A percentile compares a stretch with the other conserved stretches of the same genome.
Evolutionary conservation across 2,329 filamentous ascomycete species (phyloP).

Genomic region (Zasmidium citrigriseum): DNA sequence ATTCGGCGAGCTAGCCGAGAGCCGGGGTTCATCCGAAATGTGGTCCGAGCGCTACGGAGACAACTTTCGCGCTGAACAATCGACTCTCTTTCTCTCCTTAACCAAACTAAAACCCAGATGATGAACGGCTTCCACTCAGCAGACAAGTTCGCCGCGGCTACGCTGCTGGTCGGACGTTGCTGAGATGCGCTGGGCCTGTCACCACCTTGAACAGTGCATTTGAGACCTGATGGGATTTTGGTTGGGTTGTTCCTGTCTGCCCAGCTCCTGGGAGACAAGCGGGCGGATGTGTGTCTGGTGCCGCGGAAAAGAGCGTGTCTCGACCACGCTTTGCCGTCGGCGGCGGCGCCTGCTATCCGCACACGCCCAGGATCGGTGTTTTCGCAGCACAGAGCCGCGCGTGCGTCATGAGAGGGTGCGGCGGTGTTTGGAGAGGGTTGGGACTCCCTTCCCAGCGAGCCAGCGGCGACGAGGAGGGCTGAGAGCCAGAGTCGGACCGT

Average conservation of each 20-base stretch:
- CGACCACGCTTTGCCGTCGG: not conserved
- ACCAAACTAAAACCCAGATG: conserved; percentile 79
- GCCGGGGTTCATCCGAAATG: too few relatives aligned
- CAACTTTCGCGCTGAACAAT: too few relatives aligned
- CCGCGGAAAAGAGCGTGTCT: not conserved
- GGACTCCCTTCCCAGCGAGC: not conserved
- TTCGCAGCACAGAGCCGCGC: too few relatives aligned
- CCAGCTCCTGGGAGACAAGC: not conserved
- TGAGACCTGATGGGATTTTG: conserved; percentile 45
- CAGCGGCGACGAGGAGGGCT: not conserved
- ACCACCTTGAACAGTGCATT: conserved; percentile 46
- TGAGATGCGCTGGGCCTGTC: conserved; percentile 48
- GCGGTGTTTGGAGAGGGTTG: not conserved
- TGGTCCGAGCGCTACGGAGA: too few relatives aligned
- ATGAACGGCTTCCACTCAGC: conserved; percentile 67
- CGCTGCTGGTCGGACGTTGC: conserved; percentile 47
- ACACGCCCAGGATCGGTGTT: not conserved
- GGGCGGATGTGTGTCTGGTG: not conserved
- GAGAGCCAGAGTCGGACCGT: not conserved
- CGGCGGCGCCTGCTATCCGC: too few relatives aligned
- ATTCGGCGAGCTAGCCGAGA: too few relatives aligned
- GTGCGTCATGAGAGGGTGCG: not conserved
- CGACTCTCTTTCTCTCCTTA: conserved; percentile 51
- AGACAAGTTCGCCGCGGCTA: conserved; percentile 35
- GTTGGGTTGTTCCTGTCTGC: conserved; percentile 40